These are phyloP conservation scores for Cryptosporidium canis DNA, from an alignment of 169 alveolate genomes.

Conservation along the genomic window DNA sequence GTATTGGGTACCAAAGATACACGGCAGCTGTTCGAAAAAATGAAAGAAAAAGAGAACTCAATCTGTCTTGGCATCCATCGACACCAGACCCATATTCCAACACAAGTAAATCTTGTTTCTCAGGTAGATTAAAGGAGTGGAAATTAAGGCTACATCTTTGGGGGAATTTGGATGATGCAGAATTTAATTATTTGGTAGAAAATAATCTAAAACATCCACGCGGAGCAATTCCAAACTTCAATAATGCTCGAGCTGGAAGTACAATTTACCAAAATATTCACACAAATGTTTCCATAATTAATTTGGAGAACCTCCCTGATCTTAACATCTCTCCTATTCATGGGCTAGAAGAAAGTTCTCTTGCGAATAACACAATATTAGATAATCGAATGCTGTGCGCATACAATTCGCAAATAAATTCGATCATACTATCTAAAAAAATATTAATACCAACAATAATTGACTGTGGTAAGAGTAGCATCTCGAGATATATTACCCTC, in stretches of 20 bases:
- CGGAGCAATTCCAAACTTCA: background rate
- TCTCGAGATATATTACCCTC: background rate
- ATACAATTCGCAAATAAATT: background rate
- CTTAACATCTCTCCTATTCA: constrained; percentile 38
- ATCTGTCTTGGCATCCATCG: constrained; percentile 48
- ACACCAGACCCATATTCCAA: constrained; percentile 43
- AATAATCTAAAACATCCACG: constrained; percentile 49
- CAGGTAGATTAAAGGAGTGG: constrained; percentile 67
- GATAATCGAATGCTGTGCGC: background rate
- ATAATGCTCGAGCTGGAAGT: background rate
- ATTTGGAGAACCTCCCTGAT: background rate
- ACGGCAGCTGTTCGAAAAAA: constrained; percentile 43
- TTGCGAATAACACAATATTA: background rate
- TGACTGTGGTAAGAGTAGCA: background rate
- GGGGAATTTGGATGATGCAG: constrained; percentile 58
- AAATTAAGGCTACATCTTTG: constrained; percentile 63
- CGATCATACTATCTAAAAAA: background rate
- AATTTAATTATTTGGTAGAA: constrained; percentile 1
- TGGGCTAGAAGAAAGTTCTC: background rate
- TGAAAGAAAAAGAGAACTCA: constrained; percentile 23
- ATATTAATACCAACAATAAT: background rate
- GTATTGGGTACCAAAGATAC: constrained; percentile 49
- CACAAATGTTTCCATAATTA: background rate
- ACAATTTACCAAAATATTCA: background rate
- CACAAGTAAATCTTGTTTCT: constrained; percentile 55